Evolutionary conservation across 257 asterid genomes (phyloP).

Genomic region (Apocynum venetum): DNA sequence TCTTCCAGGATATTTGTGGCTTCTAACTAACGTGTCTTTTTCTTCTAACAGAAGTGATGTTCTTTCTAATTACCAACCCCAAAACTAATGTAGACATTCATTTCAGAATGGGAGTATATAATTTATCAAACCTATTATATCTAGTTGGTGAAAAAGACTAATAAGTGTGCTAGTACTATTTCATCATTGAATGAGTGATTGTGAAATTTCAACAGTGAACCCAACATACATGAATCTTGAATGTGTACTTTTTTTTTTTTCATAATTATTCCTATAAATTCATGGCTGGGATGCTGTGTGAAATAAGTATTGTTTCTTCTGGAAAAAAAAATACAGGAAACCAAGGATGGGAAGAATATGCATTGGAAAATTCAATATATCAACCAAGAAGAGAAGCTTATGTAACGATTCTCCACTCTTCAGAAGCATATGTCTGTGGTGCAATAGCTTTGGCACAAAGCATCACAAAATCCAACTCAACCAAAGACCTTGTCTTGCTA

Average conservation of each 20-base stretch:
- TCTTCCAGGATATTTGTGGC: no score
- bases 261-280: background rate
- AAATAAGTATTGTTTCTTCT: background rate
- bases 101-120: no score
- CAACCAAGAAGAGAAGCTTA: slow-evolving; percentile 37
- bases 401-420: slow-evolving; percentile 37
- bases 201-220: no score
- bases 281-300: background rate
- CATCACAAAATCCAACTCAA: slow-evolving; percentile 28
- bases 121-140: background rate
- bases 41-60: no score
- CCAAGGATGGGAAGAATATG: slow-evolving; percentile 15
- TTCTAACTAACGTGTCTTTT: no score
- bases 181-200: background rate
- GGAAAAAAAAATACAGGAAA: slow-evolving; percentile 11
- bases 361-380: background rate
- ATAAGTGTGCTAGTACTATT: background rate
- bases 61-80: no score
- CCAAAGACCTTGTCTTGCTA: slow-evolving; percentile 39
- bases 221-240: background rate
- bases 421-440: slow-evolving; percentile 45
- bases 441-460: slow-evolving; percentile 44
- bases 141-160: background rate
- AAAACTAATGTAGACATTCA: no score
- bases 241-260: background rate